Evolutionary conservation across 257 asterid species (phyloP).

Genomic region (Rauvolfia tetraphylla): DNA sequence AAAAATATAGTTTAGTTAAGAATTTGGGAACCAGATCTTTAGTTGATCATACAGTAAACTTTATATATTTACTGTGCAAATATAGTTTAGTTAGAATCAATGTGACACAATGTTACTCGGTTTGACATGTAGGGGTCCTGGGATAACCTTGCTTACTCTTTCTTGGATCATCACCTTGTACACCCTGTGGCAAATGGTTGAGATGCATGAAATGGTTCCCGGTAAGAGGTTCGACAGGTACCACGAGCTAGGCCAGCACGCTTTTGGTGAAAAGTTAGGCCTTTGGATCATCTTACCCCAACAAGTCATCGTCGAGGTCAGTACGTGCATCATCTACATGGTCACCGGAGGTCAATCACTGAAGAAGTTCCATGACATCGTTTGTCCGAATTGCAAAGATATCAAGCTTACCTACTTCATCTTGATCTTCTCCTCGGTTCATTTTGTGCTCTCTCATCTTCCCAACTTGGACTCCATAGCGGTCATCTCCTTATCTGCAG

Average conservation of each 20-base stretch:
- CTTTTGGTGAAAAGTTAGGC: constrained; percentile 63
- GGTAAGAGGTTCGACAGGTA: constrained; percentile 76
- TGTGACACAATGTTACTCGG: too few relatives aligned
- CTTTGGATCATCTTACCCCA: constrained; percentile 73
- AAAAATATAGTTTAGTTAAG: too few relatives aligned
- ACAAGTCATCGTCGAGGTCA: constrained; percentile 48
- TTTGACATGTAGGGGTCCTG: constrained; percentile 54
- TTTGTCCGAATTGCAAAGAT: constrained; percentile 21
- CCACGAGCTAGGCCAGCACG: constrained; percentile 69
- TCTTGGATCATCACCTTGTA: constrained; percentile 64
- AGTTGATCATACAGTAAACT: too few relatives aligned
- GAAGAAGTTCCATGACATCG: constrained; percentile 36
- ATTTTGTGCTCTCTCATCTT: constrained; percentile 43
- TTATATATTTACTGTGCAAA: too few relatives aligned
- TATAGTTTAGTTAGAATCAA: too few relatives aligned
- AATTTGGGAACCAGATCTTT: too few relatives aligned
- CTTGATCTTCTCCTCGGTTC: constrained; percentile 38
- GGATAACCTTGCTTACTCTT: constrained; percentile 31
- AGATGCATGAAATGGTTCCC: constrained; percentile 72
- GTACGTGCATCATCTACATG: constrained; percentile 64
- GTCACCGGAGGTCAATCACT: constrained; percentile 73
- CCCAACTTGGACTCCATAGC: constrained; percentile 72
- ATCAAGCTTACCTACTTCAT: constrained; percentile 51
- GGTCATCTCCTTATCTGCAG: constrained; percentile 47
- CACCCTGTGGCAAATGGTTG: constrained; percentile 88